Evolutionary conservation across 495 filamentous ascomycete species (phyloP).

Genomic region (Immersiella caudata): DNA sequence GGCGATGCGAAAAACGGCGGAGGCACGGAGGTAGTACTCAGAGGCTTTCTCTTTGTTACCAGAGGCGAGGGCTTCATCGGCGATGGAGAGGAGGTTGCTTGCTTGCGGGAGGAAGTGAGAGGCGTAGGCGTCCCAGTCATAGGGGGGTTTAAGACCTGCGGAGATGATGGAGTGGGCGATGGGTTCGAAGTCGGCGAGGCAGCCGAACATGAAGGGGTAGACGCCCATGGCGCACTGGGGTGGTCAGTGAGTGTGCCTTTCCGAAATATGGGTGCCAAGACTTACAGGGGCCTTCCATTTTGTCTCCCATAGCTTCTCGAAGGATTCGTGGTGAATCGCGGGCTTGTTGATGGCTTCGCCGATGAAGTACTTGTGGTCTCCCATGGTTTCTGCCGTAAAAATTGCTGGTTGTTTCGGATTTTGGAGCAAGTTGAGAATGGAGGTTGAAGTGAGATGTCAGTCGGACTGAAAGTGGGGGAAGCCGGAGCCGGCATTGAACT

Average conservation of each 20-base stretch:
- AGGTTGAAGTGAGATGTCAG: not conserved
- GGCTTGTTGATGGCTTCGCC: slow-evolving; percentile 24
- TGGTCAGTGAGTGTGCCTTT: not conserved
- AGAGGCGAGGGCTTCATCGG: slow-evolving; percentile 50
- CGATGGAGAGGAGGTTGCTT: slow-evolving; percentile 53
- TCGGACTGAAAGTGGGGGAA: not conserved
- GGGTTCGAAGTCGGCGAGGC: slow-evolving; percentile 65
- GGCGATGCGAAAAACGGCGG: slow-evolving; percentile 70
- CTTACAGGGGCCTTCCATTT: slow-evolving; percentile 70
- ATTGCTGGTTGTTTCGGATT: not conserved
- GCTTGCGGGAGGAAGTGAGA: slow-evolving; percentile 62
- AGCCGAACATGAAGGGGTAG: slow-evolving; percentile 75
- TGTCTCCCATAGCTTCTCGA: slow-evolving; percentile 70
- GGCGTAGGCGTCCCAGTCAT: slow-evolving; percentile 60
- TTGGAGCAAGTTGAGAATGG: not conserved
- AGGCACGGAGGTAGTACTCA: slow-evolving; percentile 64
- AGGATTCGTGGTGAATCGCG: slow-evolving; percentile 62
- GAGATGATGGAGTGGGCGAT: slow-evolving; percentile 61
- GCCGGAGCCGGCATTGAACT: not conserved
- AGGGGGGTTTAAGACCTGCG: slow-evolving; percentile 34
- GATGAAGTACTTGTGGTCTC: slow-evolving; percentile 19
- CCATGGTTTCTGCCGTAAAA: not conserved
- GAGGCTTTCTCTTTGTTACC: slow-evolving; percentile 49
- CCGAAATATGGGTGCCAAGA: not conserved
- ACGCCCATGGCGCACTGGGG: slow-evolving; percentile 53